Conservation (phyloP, 2,329 filamentous ascomycete species). For the Alternaria brassicicola region DNA sequence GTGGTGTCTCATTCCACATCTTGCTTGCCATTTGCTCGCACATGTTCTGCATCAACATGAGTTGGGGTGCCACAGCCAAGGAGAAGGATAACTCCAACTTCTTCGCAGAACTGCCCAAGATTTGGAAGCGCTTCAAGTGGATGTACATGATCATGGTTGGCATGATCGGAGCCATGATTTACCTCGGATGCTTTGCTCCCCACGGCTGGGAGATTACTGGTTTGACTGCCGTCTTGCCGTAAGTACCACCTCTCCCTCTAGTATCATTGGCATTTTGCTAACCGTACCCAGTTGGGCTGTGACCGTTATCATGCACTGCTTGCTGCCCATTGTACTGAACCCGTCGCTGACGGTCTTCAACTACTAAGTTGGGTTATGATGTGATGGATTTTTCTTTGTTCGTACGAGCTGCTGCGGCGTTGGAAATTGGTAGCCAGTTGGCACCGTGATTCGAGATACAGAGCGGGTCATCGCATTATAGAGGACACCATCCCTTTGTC, state of each 20-base stretch:
- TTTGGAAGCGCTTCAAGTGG: slow-evolving; percentile 75
- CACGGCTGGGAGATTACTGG: slow-evolving; percentile 57
- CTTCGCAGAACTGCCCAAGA: slow-evolving; percentile 81
- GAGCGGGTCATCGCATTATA: slow-evolving; percentile 8
- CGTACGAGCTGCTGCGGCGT: slow-evolving; percentile 2
- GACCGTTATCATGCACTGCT: slow-evolving; percentile 69
- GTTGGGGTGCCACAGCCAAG: slow-evolving; percentile 82
- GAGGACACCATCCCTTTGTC: slow-evolving; percentile 1
- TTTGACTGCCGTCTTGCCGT: slow-evolving; percentile 71
- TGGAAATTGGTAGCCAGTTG: slow-evolving; percentile 15
- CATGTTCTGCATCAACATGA: slow-evolving; percentile 86
- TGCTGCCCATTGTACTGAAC: slow-evolving; percentile 74
- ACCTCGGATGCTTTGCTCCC: slow-evolving; percentile 72
- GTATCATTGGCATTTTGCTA: neutral
- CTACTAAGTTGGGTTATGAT: slow-evolving; percentile 58
- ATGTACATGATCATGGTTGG: slow-evolving; percentile 69
- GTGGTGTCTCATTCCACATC: slow-evolving; percentile 78
- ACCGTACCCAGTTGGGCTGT: slow-evolving; percentile 59
- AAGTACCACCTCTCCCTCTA: slow-evolving; percentile 2
- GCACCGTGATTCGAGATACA: slow-evolving; percentile 9
- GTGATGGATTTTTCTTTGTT: slow-evolving; percentile 8
- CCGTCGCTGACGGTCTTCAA: slow-evolving; percentile 78
- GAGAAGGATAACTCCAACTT: slow-evolving; percentile 83
- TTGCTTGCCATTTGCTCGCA: slow-evolving; percentile 77
- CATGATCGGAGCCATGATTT: slow-evolving; percentile 65